Evolutionary conservation across 139 green algal species (phyloP), one percentile per base, ranked within the genome.

Genomic region (Chlorella sp.): DNA sequence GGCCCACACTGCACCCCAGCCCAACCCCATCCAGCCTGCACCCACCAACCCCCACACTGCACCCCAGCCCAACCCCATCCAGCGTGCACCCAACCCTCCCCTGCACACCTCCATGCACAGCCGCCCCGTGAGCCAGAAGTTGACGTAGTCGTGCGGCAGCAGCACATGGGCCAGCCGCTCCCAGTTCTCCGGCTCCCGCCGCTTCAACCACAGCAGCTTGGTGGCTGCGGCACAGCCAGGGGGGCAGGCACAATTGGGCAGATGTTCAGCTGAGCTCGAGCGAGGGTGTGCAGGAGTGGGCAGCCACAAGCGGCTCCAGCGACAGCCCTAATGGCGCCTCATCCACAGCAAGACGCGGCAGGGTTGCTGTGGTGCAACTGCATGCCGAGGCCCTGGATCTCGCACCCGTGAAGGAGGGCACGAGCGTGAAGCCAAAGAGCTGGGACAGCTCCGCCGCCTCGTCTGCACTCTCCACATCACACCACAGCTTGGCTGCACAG

Each of bases 201-300:
- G 86, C 84, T 96, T 93, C 38, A 98, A 72, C 95, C 96, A 98
- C 51, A 97, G 84, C 69, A 98, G 85, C 93, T 98, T 98, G 28
- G 94, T 91, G 38, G 88, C 88, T 68, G 84, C 30, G 47, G 69
- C 32, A 32, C 12, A 60, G 11, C 2, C 2, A 17, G 41, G 15
- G 69, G 38, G 68, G 34, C 20, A 56, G 51, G 51, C 13, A 21
- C 2, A 9, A 60, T 23, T 51, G 7, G 44, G 44, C 44, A 51
- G 44, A 6, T 51, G 44, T n/a, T n/a, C 44, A 51, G 44, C 44
- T 51, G 44, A 51, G 44, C 44, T 51, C 7, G 7, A 51, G 44
- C 44, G 44, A 9, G n/a, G n/a, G n/a, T n/a, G n/a, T n/a, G n/a
- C n/a, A n/a, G n/a, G n/a, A n/a, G n/a, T n/a, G n/a, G n/a, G n/a